These are phyloP conservation scores for Aureobasidium pullulans DNA, from an alignment of 2,329 filamentous ascomycete genomes.

Conservation along the genomic window DNA sequence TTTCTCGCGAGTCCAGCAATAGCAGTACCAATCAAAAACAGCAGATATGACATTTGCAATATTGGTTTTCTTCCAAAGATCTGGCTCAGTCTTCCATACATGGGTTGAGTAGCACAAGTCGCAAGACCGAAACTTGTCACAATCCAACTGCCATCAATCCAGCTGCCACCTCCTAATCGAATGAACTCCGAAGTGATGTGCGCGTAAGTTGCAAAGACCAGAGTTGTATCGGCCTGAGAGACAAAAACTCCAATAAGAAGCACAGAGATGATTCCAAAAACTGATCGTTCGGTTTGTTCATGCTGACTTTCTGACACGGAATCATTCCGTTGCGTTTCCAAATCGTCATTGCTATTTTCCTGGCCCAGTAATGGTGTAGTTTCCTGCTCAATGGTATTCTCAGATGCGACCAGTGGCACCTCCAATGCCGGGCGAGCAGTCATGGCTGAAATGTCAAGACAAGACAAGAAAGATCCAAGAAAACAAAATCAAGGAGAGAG, in stretches of 20 bases:
- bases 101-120: constrained; percentile 33
- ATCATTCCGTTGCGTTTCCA: not conserved
- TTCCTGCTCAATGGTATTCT: not conserved
- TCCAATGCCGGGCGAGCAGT: not conserved
- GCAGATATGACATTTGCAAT: constrained; percentile 32
- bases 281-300: not conserved
- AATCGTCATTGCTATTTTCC: not conserved
- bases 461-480: not conserved
- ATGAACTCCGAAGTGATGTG: constrained; percentile 42
- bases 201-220: constrained; percentile 60
- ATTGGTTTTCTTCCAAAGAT: constrained; percentile 38
- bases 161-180: constrained; percentile 33
- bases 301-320: not conserved
- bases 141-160: constrained; percentile 26
- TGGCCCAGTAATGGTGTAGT: not conserved
- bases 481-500: not conserved
- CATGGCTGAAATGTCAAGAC: constrained; percentile 2
- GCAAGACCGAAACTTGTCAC: constrained; percentile 39
- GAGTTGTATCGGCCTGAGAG: constrained; percentile 54
- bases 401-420: not conserved
- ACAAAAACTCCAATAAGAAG: constrained; percentile 53
- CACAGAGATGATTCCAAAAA: constrained; percentile 21
- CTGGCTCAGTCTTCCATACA: constrained; percentile 40
- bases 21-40: constrained; percentile 36
- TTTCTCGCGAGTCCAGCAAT: constrained; percentile 31